These are phyloP conservation scores for Pythium brachiatum DNA, from an alignment of 352 stramenopile species.

Conservation along the genomic window DNA sequence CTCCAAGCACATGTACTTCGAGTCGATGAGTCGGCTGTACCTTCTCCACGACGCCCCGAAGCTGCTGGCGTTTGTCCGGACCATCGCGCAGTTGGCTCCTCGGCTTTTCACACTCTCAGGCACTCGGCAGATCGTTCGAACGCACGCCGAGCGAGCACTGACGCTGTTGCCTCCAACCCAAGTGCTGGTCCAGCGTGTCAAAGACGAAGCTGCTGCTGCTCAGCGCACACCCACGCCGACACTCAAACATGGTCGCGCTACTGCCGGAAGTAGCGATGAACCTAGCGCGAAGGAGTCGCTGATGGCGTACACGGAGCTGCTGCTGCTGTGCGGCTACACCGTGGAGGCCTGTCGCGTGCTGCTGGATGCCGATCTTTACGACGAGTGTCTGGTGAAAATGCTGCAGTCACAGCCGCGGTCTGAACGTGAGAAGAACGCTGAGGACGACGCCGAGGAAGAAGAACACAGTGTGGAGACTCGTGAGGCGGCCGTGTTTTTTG, in stretches of 20 bases:
- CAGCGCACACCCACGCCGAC: neutral
- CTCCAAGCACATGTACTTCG: slow-evolving; percentile 87
- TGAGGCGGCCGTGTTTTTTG: slow-evolving; percentile 55
- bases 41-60: slow-evolving; percentile 58
- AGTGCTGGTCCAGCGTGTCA: slow-evolving; percentile 42
- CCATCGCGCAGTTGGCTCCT: slow-evolving; percentile 57
- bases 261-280: neutral
- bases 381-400: slow-evolving; percentile 48
- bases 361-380: slow-evolving; percentile 59
- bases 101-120: slow-evolving; percentile 67
- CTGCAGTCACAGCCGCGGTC: slow-evolving; percentile 8
- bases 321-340: slow-evolving; percentile 48
- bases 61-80: slow-evolving; percentile 60
- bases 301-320: slow-evolving; percentile 57
- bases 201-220: neutral
- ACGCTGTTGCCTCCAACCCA: slow-evolving; percentile 54
- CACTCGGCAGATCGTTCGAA: slow-evolving; percentile 33
- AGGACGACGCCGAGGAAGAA: slow-evolving; percentile 14
- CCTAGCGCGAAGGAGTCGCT: slow-evolving; percentile 34
- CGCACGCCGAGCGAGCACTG: slow-evolving; percentile 68
- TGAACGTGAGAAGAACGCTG: neutral
- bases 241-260: neutral
- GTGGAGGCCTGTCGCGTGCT: slow-evolving; percentile 59
- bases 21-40: slow-evolving; percentile 79
- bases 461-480: neutral